A percentile compares a stretch with the other conserved stretches of the same genome.
Evolutionary conservation across 345 rosid genomes (phyloP).

Genomic region (Raphanus raphanistrum): DNA sequence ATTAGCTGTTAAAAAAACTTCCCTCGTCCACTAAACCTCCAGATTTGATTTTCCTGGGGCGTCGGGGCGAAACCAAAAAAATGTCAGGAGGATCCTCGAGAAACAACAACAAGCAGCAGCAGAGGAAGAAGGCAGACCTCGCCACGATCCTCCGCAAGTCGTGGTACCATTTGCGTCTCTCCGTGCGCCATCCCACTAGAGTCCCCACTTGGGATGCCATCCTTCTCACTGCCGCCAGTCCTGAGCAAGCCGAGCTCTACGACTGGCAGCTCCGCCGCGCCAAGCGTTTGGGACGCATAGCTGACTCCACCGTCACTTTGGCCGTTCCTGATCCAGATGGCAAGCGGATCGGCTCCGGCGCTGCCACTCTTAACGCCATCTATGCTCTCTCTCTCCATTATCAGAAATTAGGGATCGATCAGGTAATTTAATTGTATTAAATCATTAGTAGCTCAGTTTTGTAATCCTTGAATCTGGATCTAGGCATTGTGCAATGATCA

Average conservation of each 20-base stretch:
- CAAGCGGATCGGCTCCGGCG: conserved; percentile 93
- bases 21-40: conserved; percentile 20
- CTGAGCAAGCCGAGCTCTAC: conserved; percentile 88
- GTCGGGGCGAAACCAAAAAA: too few relatives aligned
- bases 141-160: conserved; percentile 69
- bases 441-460: too few relatives aligned
- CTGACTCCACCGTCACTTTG: conserved; percentile 73
- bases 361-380: conserved; percentile 93
- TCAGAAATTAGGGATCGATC: conserved; percentile 36
- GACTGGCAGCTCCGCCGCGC: conserved; percentile 92
- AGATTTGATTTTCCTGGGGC: conserved; percentile 1
- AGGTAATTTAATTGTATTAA: too few relatives aligned
- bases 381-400: conserved; percentile 65
- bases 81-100: conserved; percentile 21
- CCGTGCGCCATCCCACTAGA: conserved; percentile 82
- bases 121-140: conserved; percentile 61
- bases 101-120: conserved; percentile 47
- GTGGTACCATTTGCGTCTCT: conserved; percentile 89
- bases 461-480: not conserved
- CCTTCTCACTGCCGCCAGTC: conserved; percentile 95
- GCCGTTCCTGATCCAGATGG: conserved; percentile 92
- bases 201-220: conserved; percentile 98
- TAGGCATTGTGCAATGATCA: conserved; percentile 5
- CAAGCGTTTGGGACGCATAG: conserved; percentile 78
- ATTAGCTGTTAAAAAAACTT: conserved; percentile 19